phyloP scores from a whole-genome alignment of 176 grass and related monocot genomes.

The Carex kokanica region DNA sequence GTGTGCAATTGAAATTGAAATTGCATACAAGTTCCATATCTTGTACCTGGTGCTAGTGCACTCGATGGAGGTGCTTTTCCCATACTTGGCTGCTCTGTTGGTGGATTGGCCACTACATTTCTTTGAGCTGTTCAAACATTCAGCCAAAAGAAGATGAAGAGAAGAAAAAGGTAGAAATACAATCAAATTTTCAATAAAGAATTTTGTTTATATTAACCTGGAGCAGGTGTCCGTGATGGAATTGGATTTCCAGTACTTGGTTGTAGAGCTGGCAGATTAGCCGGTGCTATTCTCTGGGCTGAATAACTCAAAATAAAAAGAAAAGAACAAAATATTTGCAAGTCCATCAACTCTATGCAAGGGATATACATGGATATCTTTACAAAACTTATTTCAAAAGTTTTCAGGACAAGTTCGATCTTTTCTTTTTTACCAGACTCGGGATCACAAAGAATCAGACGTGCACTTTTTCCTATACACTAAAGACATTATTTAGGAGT shows the following conservation, averaged over 20 bases:
- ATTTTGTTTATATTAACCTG: constrained; percentile 17
- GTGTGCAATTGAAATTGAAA: background rate
- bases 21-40: background rate
- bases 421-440: background rate
- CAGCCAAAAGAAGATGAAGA: constrained; percentile 16
- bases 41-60: constrained; percentile 43
- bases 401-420: background rate
- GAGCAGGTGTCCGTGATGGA: constrained; percentile 14
- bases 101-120: constrained; percentile 34
- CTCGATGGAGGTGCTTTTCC: constrained; percentile 35
- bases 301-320: background rate
- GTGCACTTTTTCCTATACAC: background rate
- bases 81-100: constrained; percentile 29
- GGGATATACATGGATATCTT: background rate
- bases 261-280: constrained; percentile 1
- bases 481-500: background rate
- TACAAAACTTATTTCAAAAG: background rate
- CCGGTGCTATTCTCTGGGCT: background rate
- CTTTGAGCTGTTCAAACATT: constrained; percentile 22
- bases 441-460: background rate
- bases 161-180: constrained; percentile 29
- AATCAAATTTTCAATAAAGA: constrained; percentile 1
- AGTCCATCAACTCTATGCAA: background rate
- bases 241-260: constrained; percentile 19
- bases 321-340: background rate